Base-by-base conservation (phyloP, 176 grass and related monocot species). In the Poa pratensis region DNA sequence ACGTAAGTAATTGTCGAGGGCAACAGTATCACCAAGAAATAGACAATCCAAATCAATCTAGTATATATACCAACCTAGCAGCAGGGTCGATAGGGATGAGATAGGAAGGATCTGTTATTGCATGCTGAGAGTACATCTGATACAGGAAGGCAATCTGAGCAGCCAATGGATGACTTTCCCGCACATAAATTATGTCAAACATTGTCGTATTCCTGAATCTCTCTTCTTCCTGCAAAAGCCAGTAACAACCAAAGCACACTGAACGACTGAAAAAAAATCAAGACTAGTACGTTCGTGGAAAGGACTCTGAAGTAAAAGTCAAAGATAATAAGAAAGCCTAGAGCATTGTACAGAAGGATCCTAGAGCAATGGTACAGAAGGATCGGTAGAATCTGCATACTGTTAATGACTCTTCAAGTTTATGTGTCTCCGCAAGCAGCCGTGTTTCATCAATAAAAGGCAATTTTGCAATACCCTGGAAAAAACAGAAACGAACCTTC, bases 381-480 rank as follows among this genome's bases (percentile, higher is more conserved):
- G n/a, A 88, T 80, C 17, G 52, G 52, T 75, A 86, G 52, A 85
- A 83, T 72, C 68, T 54, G 76, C 82, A 22, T 85, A 98, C 96
- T 79, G 91, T 96, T 81, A 98, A 86, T 51, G 82, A 88, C 43
- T 94, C 91, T 92, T 98, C 93, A 80, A 96, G 88, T 69, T 89
- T 96, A 30, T 59, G 88, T 34, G 96, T 98, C 88, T 92, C 91
- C 15, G 81, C 83, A 91, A 98, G 91, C 57, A 96, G 34, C 27
- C 84, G 71, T 22, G 64, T 92, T 89, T 98, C 93, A 60, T 98
- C 93, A 80, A 98, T 98, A 78, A 98, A 98, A 58, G 96, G 91
- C 58, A 98, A 89, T 90, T 98, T 98, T 50, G 88, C 96, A 92
- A 98, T 66, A 86, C 96, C 96, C 96, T 98, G 85, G 76, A 87